Percentiles rank a stretch among this genome's conserved stretches.
Evolutionary conservation across 306 rosid species (phyloP).

Genomic region (Morella rubra): DNA sequence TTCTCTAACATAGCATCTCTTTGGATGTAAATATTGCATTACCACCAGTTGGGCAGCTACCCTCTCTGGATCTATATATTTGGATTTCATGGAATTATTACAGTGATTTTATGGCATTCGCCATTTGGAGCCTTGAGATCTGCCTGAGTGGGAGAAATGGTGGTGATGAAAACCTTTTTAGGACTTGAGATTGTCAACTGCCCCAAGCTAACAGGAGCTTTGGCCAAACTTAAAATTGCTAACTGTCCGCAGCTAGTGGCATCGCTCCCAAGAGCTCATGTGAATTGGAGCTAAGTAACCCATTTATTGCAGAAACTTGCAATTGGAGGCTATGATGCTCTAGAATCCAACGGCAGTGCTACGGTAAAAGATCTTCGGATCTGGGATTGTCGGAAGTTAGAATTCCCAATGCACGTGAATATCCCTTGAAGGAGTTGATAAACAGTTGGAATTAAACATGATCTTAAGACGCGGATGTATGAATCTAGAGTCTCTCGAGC

Average conservation of each 20-base stretch:
- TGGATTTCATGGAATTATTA: neutral
- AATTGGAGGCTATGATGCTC: neutral
- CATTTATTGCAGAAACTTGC: neutral
- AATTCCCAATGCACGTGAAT: neutral
- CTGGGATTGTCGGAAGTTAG: neutral
- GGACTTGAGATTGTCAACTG: fast-evolving
- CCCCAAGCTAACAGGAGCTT: neutral
- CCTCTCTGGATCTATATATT: neutral
- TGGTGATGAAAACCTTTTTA: neutral
- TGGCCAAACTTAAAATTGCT: neutral
- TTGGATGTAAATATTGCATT: neutral
- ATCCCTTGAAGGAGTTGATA: neutral
- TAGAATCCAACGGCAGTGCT: neutral
- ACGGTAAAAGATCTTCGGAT: neutral
- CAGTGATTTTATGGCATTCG: constrained; percentile 7
- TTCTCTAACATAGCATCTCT: neutral
- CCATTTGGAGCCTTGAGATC: constrained; percentile 2
- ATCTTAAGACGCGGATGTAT: neutral
- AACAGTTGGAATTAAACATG: neutral
- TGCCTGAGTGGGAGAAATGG: constrained; percentile 14
- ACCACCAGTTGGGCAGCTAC: constrained; percentile 18
- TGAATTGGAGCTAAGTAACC: neutral
- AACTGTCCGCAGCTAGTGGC: neutral
- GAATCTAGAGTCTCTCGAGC: neutral
- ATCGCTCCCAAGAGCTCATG: neutral